Conservation (phyloP, 257 asterid species). For the Solanum ossicruentum region DNA sequence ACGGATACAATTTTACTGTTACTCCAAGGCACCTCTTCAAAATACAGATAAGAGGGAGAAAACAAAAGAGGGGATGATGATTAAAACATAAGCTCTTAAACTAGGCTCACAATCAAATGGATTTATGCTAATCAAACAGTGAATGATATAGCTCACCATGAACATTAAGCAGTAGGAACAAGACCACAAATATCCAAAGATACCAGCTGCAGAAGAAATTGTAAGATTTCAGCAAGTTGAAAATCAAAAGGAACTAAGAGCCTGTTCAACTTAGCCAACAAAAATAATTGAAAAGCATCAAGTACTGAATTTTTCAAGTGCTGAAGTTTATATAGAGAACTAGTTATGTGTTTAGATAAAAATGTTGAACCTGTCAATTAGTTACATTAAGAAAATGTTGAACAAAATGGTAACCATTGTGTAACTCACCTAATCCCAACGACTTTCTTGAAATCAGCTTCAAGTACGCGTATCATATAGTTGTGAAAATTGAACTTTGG, state of each 20-base stretch:
- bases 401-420: background rate
- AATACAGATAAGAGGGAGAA: background rate
- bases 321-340: background rate
- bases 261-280: background rate
- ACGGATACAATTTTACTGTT: background rate
- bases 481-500: constrained; percentile 20
- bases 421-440: constrained; percentile 23
- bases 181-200: constrained; percentile 55
- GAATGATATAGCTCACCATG: constrained; percentile 24
- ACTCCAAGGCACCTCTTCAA: background rate
- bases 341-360: background rate
- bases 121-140: background rate
- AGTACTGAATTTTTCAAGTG: background rate
- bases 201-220: constrained; percentile 51
- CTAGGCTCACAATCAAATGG: background rate
- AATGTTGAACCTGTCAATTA: background rate
- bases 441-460: constrained; percentile 26
- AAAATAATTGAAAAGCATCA: background rate
- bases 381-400: background rate
- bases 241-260: background rate
- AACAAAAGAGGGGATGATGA: background rate
- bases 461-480: constrained; percentile 25
- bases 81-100: background rate
- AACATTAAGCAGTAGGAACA: constrained; percentile 55
- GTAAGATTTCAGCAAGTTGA: background rate